Evolutionary conservation across 2,329 filamentous ascomycete genomes (phyloP), one percentile per base, ranked within the genome.

Genomic region (Hypoxylon rubiginosum): DNA sequence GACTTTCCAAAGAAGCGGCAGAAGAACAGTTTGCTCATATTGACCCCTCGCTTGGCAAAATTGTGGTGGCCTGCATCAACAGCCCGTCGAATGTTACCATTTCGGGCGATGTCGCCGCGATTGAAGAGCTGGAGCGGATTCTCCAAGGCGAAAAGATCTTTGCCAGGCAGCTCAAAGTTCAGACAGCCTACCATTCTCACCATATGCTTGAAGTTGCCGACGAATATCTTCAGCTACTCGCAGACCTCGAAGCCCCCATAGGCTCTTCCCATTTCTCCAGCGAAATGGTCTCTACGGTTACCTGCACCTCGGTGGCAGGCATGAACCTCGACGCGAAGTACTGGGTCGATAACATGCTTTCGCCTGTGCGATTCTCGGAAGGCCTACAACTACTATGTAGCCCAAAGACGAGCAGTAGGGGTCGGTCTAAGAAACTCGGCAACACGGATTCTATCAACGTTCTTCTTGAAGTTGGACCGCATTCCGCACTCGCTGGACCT

Each of bases 341-440:
- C 58, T 83, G 80, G 80, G 70, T 62, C 24, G 56, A 67, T 11
- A 72, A 71, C 19, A 21, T 73, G 49, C 48, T 68, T 7, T 66
- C 61, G 3, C 66, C 69, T 4, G 79, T 81, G 2, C 58, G 71
- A 2, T 82, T 82, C 67, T 72, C 68, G 1, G 69, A 78, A 15
- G 79, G 28, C 1, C 21, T 53, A 39, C 39, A 41, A 28, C 10
- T 30, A 4, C 17, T 49, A 3, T 34, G 36, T 10, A 45, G 21
- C 8, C 28, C 53, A n/a, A 48, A 45, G 36, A 43, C 34, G 10
- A 52, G 34, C 10, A n/a, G 5, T 13, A 41, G 36, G 36, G n/a
- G 36, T 7, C 36, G n/a, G n/a, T 17, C 15, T 4, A 41, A 41
- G n/a, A 17, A n/a, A 4, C 36, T 17, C 15, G 15, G 36, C 8